Percentiles rank a stretch among this genome's conserved stretches.
Evolutionary conservation across 495 filamentous ascomycete species (phyloP).

Genomic region (Neurospora sp.): DNA sequence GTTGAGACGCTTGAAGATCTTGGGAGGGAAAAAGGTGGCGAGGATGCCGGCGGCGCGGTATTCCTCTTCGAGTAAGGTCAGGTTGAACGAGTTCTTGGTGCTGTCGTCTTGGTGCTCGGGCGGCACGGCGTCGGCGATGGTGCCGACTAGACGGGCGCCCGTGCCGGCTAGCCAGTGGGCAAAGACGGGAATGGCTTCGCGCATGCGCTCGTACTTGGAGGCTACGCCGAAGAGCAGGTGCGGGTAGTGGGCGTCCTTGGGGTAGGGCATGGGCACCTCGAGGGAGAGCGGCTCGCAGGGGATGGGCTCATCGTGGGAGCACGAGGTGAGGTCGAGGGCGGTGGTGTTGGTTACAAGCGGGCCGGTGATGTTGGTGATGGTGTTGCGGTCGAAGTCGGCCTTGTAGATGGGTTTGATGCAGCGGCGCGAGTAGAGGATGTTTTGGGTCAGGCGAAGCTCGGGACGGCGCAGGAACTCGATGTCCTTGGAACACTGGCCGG

Average conservation of each 20-base stretch:
- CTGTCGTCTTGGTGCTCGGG: slow-evolving; percentile 7
- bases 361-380: slow-evolving; percentile 20
- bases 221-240: slow-evolving; percentile 48
- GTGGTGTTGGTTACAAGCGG: slow-evolving; percentile 21
- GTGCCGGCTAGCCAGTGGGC: slow-evolving; percentile 53
- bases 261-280: slow-evolving; percentile 23
- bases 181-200: slow-evolving; percentile 45
- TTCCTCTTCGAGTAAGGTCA: slow-evolving; percentile 15
- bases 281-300: slow-evolving; percentile 22
- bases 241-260: slow-evolving; percentile 11
- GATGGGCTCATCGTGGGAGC: slow-evolving; percentile 9
- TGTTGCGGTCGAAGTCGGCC: slow-evolving; percentile 15
- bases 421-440: slow-evolving; percentile 27
- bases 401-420: slow-evolving; percentile 23
- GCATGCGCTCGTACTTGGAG: slow-evolving; percentile 45
- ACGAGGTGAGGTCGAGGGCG: slow-evolving; percentile 23
- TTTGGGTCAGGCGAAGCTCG: slow-evolving; percentile 24
- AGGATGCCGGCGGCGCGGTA: slow-evolving; percentile 38
- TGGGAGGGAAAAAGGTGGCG: slow-evolving; percentile 41
- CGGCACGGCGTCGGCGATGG: slow-evolving; percentile 37
- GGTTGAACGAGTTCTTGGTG: slow-evolving; percentile 5
- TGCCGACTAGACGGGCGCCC: slow-evolving; percentile 43
- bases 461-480: slow-evolving; percentile 15
- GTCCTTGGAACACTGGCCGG: slow-evolving; percentile 9
- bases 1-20: slow-evolving; percentile 26